Conservation (phyloP, 2,329 filamentous ascomycete species). For the Aspergillus niger region DNA sequence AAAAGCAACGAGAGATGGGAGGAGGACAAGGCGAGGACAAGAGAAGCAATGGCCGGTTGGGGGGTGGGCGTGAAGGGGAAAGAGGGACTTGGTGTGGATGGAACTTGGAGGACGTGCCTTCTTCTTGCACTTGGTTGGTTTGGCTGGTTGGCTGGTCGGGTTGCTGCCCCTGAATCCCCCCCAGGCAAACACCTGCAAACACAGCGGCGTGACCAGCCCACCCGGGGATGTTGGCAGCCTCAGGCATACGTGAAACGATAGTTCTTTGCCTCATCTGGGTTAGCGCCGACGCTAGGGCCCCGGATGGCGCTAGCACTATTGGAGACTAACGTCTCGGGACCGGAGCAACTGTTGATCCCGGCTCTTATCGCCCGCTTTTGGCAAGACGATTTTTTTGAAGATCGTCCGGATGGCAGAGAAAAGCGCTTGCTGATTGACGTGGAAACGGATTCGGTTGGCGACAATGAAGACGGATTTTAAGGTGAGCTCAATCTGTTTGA, state of each 20-base stretch:
- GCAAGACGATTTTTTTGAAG: constrained; percentile 25
- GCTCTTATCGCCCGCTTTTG: constrained; percentile 30
- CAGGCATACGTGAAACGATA: neutral
- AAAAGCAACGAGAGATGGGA: constrained; percentile 6
- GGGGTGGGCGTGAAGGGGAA: constrained; percentile 15
- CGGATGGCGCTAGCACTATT: constrained; percentile 32
- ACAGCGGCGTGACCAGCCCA: constrained; percentile 15
- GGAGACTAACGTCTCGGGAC: constrained; percentile 26
- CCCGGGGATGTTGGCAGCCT: neutral
- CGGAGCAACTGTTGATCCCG: constrained; percentile 31
- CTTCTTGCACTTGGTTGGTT: constrained; percentile 22
- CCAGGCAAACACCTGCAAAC: constrained; percentile 19
- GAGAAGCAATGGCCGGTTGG: constrained; percentile 14
- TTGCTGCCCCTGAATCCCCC: constrained; percentile 38
- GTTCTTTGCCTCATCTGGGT: neutral
- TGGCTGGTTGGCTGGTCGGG: constrained; percentile 8
- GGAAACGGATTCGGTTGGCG: constrained; percentile 15
- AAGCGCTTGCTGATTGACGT: constrained; percentile 25
- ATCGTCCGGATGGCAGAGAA: constrained; percentile 3
- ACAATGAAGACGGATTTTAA: constrained; percentile 99
- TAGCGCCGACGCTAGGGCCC: constrained; percentile 19
- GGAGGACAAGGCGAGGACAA: neutral
- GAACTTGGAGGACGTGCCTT: constrained; percentile 18
- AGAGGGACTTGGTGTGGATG: constrained; percentile 20
- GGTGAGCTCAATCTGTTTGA: constrained; percentile 53